phyloP scores from a whole-genome alignment of 306 rosid species.

The Acacia crassicarpa region DNA sequence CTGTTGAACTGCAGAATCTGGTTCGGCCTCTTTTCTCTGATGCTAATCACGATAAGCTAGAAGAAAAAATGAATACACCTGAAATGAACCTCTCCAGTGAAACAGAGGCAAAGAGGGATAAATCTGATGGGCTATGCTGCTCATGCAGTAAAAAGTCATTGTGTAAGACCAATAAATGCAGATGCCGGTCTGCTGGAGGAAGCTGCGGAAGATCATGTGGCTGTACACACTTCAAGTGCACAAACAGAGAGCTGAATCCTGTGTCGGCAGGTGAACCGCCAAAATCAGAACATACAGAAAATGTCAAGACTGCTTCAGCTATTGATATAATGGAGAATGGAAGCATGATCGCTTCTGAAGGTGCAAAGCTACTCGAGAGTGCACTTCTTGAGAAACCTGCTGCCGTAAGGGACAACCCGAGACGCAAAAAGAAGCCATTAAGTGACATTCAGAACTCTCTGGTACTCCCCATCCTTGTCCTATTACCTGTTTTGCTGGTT shows the following conservation, averaged over 20 bases:
- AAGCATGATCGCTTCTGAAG: constrained; percentile 42
- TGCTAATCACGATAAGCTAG: constrained; percentile 40
- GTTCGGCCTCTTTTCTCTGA: constrained; percentile 43
- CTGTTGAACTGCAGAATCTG: constrained; percentile 45
- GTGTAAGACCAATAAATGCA: constrained; percentile 88
- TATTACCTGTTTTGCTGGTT: not conserved
- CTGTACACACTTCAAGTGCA: constrained; percentile 66
- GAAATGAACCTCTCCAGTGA: constrained; percentile 40
- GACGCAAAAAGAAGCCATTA: constrained; percentile 62
- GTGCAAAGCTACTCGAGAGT: constrained; percentile 58
- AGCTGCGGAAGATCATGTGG: constrained; percentile 84
- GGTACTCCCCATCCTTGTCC: constrained; percentile 43
- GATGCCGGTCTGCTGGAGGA: constrained; percentile 77
- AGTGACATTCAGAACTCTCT: constrained; percentile 72
- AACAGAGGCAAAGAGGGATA: constrained; percentile 33
- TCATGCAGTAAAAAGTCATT: constrained; percentile 75
- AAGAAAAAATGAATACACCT: constrained; percentile 36
- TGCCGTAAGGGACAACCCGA: constrained; percentile 38
- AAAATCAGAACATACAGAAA: constrained; percentile 40
- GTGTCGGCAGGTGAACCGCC: constrained; percentile 32
- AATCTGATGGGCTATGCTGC: constrained; percentile 63
- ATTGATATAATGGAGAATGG: constrained; percentile 27
- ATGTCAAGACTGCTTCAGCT: constrained; percentile 29
- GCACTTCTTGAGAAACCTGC: constrained; percentile 59
- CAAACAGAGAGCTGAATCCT: constrained; percentile 55